phyloP scores from a whole-genome alignment of 2,329 filamentous ascomycete genomes.

The Plenodomus lindquistii region DNA sequence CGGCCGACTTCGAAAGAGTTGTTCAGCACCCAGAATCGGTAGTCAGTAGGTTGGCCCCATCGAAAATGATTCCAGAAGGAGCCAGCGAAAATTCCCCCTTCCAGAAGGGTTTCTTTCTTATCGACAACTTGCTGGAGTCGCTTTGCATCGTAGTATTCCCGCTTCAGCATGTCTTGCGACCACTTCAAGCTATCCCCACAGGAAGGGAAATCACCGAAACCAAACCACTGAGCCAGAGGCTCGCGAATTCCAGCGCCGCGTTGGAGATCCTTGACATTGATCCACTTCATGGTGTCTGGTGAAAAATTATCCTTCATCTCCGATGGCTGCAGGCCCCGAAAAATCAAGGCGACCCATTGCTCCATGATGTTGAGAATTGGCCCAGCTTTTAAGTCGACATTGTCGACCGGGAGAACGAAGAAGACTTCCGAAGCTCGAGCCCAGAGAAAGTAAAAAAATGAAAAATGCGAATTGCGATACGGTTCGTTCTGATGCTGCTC shows the following conservation, averaged over 20 bases:
- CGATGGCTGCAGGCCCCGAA: background rate
- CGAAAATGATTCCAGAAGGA: background rate
- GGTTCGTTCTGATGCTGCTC: background rate
- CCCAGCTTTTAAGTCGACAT: background rate
- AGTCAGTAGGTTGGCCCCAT: background rate
- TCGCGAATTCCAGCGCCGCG: background rate
- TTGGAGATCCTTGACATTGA: background rate
- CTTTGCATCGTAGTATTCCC: background rate
- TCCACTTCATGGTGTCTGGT: background rate
- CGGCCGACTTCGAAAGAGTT: background rate
- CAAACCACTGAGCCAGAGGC: background rate
- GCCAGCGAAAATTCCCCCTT: background rate
- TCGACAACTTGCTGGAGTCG: background rate
- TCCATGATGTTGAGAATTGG: background rate
- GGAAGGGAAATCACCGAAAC: background rate
- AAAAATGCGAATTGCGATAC: background rate
- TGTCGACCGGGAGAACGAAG: background rate
- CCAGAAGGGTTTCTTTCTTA: background rate
- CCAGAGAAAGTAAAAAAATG: background rate
- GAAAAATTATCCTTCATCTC: background rate
- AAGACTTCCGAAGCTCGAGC: background rate
- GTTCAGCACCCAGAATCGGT: background rate
- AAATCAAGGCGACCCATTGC: background rate
- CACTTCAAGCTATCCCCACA: background rate
- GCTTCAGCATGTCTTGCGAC: background rate